Conservation (phyloP, 2,329 filamentous ascomycete species). For the Stagonosporopsis tanaceti region DNA sequence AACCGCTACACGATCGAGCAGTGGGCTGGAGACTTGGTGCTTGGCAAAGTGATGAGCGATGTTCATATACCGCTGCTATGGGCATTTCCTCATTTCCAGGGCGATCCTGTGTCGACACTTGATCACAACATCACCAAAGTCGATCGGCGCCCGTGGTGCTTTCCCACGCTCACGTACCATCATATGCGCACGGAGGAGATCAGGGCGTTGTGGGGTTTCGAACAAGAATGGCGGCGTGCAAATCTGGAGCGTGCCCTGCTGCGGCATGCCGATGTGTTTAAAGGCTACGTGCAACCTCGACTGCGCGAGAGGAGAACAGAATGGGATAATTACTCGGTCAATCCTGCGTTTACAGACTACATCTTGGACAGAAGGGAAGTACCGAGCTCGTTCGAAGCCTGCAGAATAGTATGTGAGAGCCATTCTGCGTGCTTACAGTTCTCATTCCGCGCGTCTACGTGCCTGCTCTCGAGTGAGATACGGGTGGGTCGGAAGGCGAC, state of each 20-base stretch:
- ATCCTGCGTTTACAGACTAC: background rate
- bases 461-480: slow-evolving; percentile 6
- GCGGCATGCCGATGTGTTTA: slow-evolving; percentile 19
- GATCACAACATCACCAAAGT: slow-evolving; percentile 30
- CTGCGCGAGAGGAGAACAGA: background rate
- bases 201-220: slow-evolving; percentile 54
- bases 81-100: slow-evolving; percentile 32
- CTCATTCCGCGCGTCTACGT: slow-evolving; percentile 1
- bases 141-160: slow-evolving; percentile 56
- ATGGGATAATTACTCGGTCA: slow-evolving; percentile 8
- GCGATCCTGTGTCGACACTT: slow-evolving; percentile 34
- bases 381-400: slow-evolving; percentile 3
- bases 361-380: background rate
- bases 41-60: slow-evolving; percentile 58
- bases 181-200: slow-evolving; percentile 56
- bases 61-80: slow-evolving; percentile 40
- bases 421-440: slow-evolving; percentile 14
- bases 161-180: slow-evolving; percentile 57
- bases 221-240: slow-evolving; percentile 37
- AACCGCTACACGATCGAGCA: slow-evolving; percentile 56
- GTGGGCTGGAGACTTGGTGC: slow-evolving; percentile 61
- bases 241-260: background rate
- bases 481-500: slow-evolving; percentile 1
- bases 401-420: slow-evolving; percentile 6
- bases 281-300: slow-evolving; percentile 8